phyloP scores from a whole-genome alignment of 2,329 filamentous ascomycete genomes.

The Arthrobotrys musiformis region DNA sequence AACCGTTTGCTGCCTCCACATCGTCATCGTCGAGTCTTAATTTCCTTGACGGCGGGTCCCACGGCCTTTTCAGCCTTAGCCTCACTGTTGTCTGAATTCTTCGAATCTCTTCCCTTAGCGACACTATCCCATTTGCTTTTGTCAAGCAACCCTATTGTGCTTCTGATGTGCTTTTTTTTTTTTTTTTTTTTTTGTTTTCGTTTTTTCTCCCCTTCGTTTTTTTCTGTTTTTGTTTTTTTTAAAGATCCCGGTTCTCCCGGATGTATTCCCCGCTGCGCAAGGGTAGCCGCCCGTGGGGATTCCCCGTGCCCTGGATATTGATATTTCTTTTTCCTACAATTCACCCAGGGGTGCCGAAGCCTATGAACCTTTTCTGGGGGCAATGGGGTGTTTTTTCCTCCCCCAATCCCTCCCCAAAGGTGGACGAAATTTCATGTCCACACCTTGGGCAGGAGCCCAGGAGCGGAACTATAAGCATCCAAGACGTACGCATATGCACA shows the following conservation, averaged over 20 bases:
- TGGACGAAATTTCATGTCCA: slow-evolving; percentile 34
- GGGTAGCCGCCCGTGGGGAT: background rate
- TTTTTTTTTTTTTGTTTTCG: no score
- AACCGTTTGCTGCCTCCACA: slow-evolving; percentile 27
- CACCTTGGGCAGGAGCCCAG: slow-evolving; percentile 51
- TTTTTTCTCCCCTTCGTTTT: no score
- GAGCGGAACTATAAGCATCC: slow-evolving; percentile 41
- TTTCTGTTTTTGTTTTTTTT: slow-evolving; percentile 32
- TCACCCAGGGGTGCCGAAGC: slow-evolving; percentile 7
- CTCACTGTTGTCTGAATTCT: slow-evolving; percentile 37
- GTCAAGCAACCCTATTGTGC: slow-evolving; percentile 38
- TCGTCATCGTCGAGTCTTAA: slow-evolving; percentile 53
- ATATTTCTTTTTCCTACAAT: background rate
- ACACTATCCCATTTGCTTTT: slow-evolving; percentile 19
- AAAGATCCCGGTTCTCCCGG: slow-evolving; percentile 9
- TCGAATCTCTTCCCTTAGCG: slow-evolving; percentile 13
- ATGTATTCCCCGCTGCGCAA: background rate
- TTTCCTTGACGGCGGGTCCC: slow-evolving; percentile 40
- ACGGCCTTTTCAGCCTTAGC: slow-evolving; percentile 50
- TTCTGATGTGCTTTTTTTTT: slow-evolving; percentile 30
- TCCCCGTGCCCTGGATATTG: background rate
- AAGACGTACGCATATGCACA: slow-evolving; percentile 37
- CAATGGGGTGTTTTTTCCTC: slow-evolving; percentile 34
- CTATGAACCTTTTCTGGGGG: slow-evolving; percentile 9
- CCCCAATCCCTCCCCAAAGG: slow-evolving; percentile 27